phyloP scores from a whole-genome alignment of 345 rosid genomes.

The Eutrema yunnanense region DNA sequence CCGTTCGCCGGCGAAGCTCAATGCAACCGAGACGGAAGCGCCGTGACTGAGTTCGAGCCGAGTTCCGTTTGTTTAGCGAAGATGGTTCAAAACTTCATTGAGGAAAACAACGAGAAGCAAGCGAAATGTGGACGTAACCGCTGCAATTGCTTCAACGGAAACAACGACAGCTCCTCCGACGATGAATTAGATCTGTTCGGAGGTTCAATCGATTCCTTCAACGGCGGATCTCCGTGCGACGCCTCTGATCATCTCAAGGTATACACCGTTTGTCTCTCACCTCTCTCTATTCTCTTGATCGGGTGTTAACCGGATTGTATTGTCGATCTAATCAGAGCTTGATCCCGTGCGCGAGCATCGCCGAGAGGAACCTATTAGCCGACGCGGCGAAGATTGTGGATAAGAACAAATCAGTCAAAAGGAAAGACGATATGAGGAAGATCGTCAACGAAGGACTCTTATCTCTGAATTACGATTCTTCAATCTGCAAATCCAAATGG shows the following conservation, averaged over 20 bases:
- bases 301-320: background rate
- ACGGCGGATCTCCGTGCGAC: slow-evolving; percentile 43
- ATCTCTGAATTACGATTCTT: slow-evolving; percentile 60
- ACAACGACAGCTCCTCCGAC: slow-evolving; percentile 66
- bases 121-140: slow-evolving; percentile 74
- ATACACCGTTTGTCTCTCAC: background rate
- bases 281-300: background rate
- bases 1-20: slow-evolving; percentile 33
- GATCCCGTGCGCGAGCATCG: slow-evolving; percentile 59
- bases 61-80: slow-evolving; percentile 79
- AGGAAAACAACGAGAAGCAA: slow-evolving; percentile 78
- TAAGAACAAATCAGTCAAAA: slow-evolving; percentile 59
- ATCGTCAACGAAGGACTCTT: slow-evolving; percentile 54
- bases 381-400: slow-evolving; percentile 80
- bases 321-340: slow-evolving; percentile 42
- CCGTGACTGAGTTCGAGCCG: slow-evolving; percentile 69
- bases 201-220: slow-evolving; percentile 36
- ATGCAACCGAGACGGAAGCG: slow-evolving; percentile 23
- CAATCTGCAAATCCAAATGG: slow-evolving; percentile 96
- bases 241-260: slow-evolving; percentile 74
- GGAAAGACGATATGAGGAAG: slow-evolving; percentile 69
- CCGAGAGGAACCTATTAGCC: slow-evolving; percentile 72
- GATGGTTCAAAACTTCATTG: slow-evolving; percentile 90
- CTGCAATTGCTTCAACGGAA: slow-evolving; percentile 92
- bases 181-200: slow-evolving; percentile 68